phyloP scores from a whole-genome alignment of 306 rosid genomes.

The Lathyrus sativus region DNA sequence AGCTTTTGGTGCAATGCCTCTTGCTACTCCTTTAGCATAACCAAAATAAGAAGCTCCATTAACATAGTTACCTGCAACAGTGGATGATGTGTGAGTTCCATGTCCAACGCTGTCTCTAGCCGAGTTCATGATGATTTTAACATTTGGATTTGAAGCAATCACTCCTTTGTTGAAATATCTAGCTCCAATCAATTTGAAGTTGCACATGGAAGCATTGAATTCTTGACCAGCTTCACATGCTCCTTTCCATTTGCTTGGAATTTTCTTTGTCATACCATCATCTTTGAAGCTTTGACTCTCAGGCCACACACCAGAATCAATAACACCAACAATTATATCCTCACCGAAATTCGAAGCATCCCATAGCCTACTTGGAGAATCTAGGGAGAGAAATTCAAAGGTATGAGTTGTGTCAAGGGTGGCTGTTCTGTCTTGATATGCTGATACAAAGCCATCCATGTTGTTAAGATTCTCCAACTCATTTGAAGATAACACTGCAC shows the following conservation, averaged over 20 bases:
- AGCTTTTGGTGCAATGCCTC: conserved; percentile 45
- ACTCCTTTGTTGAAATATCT: conserved; percentile 45
- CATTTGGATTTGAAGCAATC: not conserved
- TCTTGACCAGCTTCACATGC: conserved; percentile 38
- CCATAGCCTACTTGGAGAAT: conserved; percentile 40
- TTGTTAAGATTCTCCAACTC: conserved; percentile 32
- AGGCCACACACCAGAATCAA: conserved; percentile 41
- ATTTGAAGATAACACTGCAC: conserved; percentile 35
- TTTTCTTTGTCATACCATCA: conserved; percentile 33
- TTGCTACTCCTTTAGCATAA: conserved; percentile 40
- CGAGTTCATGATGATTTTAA: conserved; percentile 35
- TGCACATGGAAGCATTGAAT: conserved; percentile 40
- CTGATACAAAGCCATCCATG: conserved; percentile 34
- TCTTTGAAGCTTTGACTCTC: conserved; percentile 47
- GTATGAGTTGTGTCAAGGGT: conserved; percentile 44
- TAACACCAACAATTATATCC: conserved; percentile 36
- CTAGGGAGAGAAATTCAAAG: conserved; percentile 38
- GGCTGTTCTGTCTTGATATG: conserved; percentile 25
- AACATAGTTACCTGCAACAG: conserved; percentile 43
- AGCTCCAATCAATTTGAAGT: conserved; percentile 42
- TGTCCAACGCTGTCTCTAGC: conserved; percentile 39
- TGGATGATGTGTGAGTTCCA: conserved; percentile 44
- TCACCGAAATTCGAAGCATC: conserved; percentile 36
- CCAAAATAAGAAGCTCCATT: conserved; percentile 33
- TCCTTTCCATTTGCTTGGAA: conserved; percentile 37